phyloP scores from a whole-genome alignment of 1,284 basidiomycete genomes.

The Sanghuangporus weigelae region DNA sequence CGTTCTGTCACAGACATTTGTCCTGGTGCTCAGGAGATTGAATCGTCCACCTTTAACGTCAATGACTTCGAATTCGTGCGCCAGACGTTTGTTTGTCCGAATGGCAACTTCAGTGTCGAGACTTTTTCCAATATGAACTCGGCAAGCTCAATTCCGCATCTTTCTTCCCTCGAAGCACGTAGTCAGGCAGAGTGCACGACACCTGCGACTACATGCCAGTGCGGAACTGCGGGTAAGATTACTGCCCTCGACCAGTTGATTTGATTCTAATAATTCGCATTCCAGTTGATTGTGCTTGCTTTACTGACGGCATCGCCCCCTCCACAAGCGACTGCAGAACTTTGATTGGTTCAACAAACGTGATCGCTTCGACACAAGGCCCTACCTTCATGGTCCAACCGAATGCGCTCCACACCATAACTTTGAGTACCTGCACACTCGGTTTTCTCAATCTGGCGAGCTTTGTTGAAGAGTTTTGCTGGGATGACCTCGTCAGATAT shows the following conservation, averaged over 20 bases:
- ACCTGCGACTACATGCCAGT: background rate
- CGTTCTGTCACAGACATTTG: background rate
- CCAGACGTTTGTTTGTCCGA: background rate
- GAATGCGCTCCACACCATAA: background rate
- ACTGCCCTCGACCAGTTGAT: background rate
- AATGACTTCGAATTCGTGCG: background rate
- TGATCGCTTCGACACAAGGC: background rate
- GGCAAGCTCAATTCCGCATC: background rate
- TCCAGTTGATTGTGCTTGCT: background rate
- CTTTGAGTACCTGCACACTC: background rate
- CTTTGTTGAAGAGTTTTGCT: background rate
- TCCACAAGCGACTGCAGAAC: background rate
- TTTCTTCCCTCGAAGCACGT: background rate
- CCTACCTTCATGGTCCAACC: background rate
- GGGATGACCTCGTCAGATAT: background rate
- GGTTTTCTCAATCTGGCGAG: background rate
- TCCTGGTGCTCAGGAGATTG: background rate
- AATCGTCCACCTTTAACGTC: background rate
- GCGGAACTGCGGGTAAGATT: background rate
- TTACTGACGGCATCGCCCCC: background rate
- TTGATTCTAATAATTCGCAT: background rate
- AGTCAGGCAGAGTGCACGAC: background rate
- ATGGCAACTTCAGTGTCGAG: background rate
- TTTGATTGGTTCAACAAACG: background rate
- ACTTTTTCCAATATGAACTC: background rate